Evolutionary conservation across 495 filamentous ascomycete species (phyloP), one percentile per base, ranked within the genome.

Genomic region (Neurospora discreta): DNA sequence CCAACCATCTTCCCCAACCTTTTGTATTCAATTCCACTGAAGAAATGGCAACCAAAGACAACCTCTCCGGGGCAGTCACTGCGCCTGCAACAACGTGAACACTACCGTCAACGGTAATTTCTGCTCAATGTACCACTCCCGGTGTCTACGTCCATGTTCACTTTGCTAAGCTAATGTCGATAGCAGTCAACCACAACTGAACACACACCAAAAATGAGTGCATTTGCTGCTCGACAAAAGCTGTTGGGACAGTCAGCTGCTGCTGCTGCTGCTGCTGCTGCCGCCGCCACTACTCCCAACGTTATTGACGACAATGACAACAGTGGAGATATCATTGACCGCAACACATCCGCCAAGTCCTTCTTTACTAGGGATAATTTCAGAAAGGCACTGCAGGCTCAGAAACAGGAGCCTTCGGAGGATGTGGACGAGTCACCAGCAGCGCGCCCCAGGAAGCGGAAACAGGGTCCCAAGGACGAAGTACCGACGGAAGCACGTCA

Each of bases 221-320:
- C 85, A 18, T 84, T 86, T 75, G 84, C 85, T 18, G 82, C 84
- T 18, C 81, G 85, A 10, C 81, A 83, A 74, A 83, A 76, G 42
- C 77, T 85, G 5, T 75, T 81, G 52, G 74, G 70, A 8, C 20
- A 18, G 36, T 58, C 68, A 23, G 38, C 75, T 72, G 68, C 60
- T 33, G n/a, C n/a, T n/a, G 33, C 33, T 52, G 44, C 18, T 7
- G 26, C 39, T 44, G 43, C 73, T 13, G 20, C 46, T 72, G 30
- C 69, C 5, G 38, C 71, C 18, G 15, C 74, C 38, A 41, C 26
- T n/a, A 11, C 16, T 18, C 39, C 43, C 6, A 36, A 36, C 18
- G 39, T 23, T 36, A 30, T 74, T 60, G 74, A 73, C 67, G 73
- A 73, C 58, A 38, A 40, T n/a, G 18, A 20, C 67, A n/a, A 33